Conservation (phyloP, 306 rosid species). For the Vachellia collinsii region DNA sequence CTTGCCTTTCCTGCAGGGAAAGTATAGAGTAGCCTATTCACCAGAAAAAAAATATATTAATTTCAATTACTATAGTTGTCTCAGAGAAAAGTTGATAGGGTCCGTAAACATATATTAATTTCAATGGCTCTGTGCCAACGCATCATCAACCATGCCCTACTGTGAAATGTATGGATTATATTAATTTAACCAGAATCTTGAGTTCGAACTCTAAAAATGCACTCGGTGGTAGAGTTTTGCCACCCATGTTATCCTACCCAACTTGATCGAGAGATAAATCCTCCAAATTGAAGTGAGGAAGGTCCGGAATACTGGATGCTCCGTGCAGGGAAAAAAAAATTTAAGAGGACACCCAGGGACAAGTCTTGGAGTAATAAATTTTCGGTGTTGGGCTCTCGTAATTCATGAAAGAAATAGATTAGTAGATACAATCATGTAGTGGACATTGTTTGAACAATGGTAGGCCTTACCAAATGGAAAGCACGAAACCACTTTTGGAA, state of each 20-base stretch:
- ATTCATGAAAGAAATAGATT: neutral
- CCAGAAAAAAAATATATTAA: neutral
- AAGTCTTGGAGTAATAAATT: neutral
- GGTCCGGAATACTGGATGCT: too few relatives aligned
- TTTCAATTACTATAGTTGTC: neutral
- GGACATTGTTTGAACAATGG: neutral
- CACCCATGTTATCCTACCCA: too few relatives aligned
- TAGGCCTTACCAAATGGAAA: constrained; percentile 25
- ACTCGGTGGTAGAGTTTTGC: too few relatives aligned
- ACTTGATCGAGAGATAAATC: too few relatives aligned
- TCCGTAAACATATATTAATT: too few relatives aligned
- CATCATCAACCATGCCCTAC: constrained; percentile 17
- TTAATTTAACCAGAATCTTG: too few relatives aligned
- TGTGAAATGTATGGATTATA: neutral
- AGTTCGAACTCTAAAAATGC: too few relatives aligned
- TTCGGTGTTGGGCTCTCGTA: neutral
- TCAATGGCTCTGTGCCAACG: constrained; percentile 27
- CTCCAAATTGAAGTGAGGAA: too few relatives aligned
- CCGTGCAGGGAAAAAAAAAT: too few relatives aligned
- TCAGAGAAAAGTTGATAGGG: neutral
- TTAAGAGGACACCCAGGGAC: neutral
- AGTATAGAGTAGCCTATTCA: constrained; percentile 36
- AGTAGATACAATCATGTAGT: neutral
- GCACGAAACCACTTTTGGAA: constrained; percentile 20
- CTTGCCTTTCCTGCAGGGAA: constrained; percentile 49